phyloP scores from a whole-genome alignment of 805 yeast genomes.

The Wickerhamomyces xylosicus region DNA sequence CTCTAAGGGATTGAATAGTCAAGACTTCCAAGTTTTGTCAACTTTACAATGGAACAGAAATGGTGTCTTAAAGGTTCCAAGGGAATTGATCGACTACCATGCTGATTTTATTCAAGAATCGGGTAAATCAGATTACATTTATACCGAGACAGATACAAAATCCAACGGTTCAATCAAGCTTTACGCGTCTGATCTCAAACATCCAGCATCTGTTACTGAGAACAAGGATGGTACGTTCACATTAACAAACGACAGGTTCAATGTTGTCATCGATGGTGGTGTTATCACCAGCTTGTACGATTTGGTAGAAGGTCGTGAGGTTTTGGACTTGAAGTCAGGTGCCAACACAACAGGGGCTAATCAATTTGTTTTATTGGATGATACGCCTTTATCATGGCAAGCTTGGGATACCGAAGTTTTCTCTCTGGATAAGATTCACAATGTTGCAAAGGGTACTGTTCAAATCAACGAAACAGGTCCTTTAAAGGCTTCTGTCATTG shows the following conservation, averaged over 20 bases:
- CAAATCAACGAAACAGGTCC: slow-evolving; percentile 40
- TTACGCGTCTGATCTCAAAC: slow-evolving; percentile 17
- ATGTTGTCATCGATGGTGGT: slow-evolving; percentile 51
- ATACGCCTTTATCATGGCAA: slow-evolving; percentile 82
- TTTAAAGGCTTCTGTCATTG: slow-evolving; percentile 51
- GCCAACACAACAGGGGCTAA: slow-evolving; percentile 49
- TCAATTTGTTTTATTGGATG: slow-evolving; percentile 75
- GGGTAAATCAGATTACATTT: slow-evolving; percentile 14
- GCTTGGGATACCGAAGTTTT: slow-evolving; percentile 98
- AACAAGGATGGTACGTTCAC: slow-evolving; percentile 31
- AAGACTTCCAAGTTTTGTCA: slow-evolving; percentile 24
- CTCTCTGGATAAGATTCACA: slow-evolving; percentile 62
- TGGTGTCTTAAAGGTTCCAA: slow-evolving; percentile 29
- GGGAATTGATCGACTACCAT: slow-evolving; percentile 2
- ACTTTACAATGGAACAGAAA: slow-evolving; percentile 57
- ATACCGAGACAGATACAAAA: slow-evolving; percentile 2
- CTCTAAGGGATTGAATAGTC: neutral
- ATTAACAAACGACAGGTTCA: slow-evolving; percentile 51
- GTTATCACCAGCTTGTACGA: slow-evolving; percentile 58
- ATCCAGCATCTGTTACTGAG: slow-evolving; percentile 40
- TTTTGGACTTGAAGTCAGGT: slow-evolving; percentile 48
- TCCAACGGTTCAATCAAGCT: slow-evolving; percentile 8
- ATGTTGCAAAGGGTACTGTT: slow-evolving; percentile 28
- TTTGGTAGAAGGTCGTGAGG: slow-evolving; percentile 45
- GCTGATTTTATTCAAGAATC: slow-evolving; percentile 9